phyloP scores from a whole-genome alignment of 169 alveolate species.

The Cryptosporidium ryanae region DNA sequence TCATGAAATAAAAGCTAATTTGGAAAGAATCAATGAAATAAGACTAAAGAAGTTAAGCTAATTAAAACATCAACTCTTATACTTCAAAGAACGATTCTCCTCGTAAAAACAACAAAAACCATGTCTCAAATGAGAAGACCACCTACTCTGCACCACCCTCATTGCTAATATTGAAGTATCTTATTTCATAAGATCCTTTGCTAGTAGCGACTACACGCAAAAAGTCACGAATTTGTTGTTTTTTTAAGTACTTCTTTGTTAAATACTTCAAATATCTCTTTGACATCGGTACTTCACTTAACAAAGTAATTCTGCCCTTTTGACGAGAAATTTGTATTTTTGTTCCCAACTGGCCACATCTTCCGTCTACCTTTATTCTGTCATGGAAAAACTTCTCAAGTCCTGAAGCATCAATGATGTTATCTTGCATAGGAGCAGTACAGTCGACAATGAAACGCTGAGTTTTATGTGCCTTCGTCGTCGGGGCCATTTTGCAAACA shows the following conservation, averaged over 20 bases:
- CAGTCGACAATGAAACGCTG: conserved; percentile 84
- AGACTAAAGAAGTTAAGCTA: too few species aligned
- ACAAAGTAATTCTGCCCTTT: conserved; percentile 89
- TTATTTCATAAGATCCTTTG: conserved; percentile 91
- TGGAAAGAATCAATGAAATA: too few species aligned
- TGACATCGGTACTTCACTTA: conserved; percentile 96
- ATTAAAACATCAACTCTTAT: too few species aligned
- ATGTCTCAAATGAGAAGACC: too few species aligned
- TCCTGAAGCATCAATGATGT: conserved; percentile 90
- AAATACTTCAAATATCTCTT: conserved; percentile 97
- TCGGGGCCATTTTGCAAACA: conserved; percentile 50
- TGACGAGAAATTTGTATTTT: conserved; percentile 90
- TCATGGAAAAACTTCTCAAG: conserved; percentile 93
- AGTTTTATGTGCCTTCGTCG: conserved; percentile 60
- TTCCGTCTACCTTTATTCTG: conserved; percentile 95
- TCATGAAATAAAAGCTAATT: too few species aligned
- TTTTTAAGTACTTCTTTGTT: conserved; percentile 97
- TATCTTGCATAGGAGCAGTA: conserved; percentile 93
- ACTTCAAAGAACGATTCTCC: too few species aligned
- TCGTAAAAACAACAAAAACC: too few species aligned
- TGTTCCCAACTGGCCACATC: conserved; percentile 95
- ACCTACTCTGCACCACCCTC: conserved; percentile 86
- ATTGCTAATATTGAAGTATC: conserved; percentile 91
- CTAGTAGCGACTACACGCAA: conserved; percentile 95
- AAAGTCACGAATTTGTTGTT: conserved; percentile 97